These are phyloP conservation scores for Neurospora tetraspora DNA, from an alignment of 495 filamentous ascomycete genomes.

Conservation along the genomic window DNA sequence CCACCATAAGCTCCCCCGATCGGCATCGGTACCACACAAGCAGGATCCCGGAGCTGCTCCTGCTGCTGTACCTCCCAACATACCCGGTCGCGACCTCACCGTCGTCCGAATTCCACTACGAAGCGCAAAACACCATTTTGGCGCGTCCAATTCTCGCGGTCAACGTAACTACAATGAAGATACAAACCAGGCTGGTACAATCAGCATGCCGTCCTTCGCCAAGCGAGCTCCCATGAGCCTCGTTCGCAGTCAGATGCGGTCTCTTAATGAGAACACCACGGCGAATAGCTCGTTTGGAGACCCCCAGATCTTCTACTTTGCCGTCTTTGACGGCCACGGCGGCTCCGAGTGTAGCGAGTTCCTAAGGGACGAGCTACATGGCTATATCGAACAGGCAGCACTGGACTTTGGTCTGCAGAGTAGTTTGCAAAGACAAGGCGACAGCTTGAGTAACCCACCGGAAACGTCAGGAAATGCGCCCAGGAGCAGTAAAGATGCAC, in stretches of 20 bases:
- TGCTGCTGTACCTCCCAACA: slow-evolving; percentile 44
- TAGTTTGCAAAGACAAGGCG: slow-evolving; percentile 40
- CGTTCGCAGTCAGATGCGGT: slow-evolving; percentile 33
- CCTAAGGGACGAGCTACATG: slow-evolving; percentile 72
- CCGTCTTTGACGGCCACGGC: slow-evolving; percentile 92
- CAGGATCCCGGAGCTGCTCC: slow-evolving; percentile 41
- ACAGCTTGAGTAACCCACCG: background rate
- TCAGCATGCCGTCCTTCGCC: slow-evolving; percentile 86
- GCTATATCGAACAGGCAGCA: slow-evolving; percentile 75
- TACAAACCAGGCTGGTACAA: slow-evolving; percentile 85
- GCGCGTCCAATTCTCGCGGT: slow-evolving; percentile 67
- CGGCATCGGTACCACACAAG: slow-evolving; percentile 72
- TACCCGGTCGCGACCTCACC: slow-evolving; percentile 67
- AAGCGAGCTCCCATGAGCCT: slow-evolving; percentile 66
- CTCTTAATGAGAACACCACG: slow-evolving; percentile 43
- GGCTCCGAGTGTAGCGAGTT: slow-evolving; percentile 84
- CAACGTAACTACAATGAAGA: slow-evolving; percentile 86
- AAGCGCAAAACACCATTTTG: slow-evolving; percentile 94
- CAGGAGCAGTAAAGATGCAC: slow-evolving; percentile 2
- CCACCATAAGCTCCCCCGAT: slow-evolving; percentile 73
- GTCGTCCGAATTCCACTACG: slow-evolving; percentile 96
- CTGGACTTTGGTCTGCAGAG: slow-evolving; percentile 63
- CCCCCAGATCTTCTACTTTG: slow-evolving; percentile 95
- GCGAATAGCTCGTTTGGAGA: slow-evolving; percentile 73
- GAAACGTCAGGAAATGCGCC: slow-evolving; percentile 5